Evolutionary conservation across 768 basidiomycete species (phyloP).

Genomic region (Collybiopsis luxurians): DNA sequence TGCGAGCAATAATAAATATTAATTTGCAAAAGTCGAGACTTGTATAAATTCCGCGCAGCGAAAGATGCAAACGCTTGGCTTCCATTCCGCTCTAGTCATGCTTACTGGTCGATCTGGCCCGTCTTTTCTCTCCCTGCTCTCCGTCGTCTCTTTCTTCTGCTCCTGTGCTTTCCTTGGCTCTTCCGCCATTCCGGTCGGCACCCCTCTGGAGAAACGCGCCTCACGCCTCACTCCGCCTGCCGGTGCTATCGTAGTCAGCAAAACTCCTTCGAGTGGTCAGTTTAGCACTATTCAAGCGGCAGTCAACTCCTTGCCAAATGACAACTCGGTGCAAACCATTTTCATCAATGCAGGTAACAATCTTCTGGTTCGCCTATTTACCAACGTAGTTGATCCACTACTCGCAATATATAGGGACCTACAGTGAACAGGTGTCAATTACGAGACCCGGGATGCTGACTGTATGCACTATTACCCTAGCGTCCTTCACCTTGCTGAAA

Average conservation of each 20-base stretch:
- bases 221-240: conserved; percentile 16
- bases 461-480: conserved; percentile 4
- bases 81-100: no score
- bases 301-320: conserved; percentile 18
- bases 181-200: neutral
- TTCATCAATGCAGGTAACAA: conserved; percentile 23
- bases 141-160: neutral
- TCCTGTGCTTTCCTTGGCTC: neutral
- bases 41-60: no score
- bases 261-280: conserved; percentile 19
- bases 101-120: no score
- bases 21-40: no score
- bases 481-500: neutral
- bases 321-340: conserved; percentile 14
- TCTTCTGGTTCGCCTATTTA: no score
- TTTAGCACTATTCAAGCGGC: conserved; percentile 24
- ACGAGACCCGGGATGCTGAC: conserved; percentile 15
- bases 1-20: no score
- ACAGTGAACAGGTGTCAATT: conserved; percentile 25
- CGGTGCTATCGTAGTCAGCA: conserved; percentile 25
- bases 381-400: no score
- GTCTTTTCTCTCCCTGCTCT: neutral
- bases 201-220: neutral
- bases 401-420: conserved; percentile 10
- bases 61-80: no score